Evolutionary conservation across 306 rosid genomes (phyloP), one percentile per base, ranked within the genome.

Genomic region (Vicia villosa): DNA sequence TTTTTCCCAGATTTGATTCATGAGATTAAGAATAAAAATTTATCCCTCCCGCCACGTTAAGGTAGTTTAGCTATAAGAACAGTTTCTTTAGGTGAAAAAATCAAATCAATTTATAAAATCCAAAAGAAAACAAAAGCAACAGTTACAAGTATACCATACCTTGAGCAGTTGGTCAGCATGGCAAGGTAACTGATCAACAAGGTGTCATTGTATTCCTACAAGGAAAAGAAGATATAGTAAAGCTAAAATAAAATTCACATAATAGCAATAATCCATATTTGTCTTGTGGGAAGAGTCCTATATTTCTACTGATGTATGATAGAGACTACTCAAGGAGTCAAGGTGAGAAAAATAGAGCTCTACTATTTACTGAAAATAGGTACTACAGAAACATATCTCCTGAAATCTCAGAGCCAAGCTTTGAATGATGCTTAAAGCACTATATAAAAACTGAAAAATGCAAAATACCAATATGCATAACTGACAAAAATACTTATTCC

Each of bases 151-250:
- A 71, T 30, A 47, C 13, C 83, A 74, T 82, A 94, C 98, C 98
- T 94, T 77, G 97, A 94, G 80, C 99, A 91, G 82, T 89, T 91
- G 79, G 99, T 94, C 85, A 86, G 85, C 96, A 89, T 86, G 62
- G 99, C 96, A 54, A 94, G 90, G 79, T 91, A 89, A 45, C 95
- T 81, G 74, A 91, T 77, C 86, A 94, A 73, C 77, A 91, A 71
- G 16, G 99, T 94, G 80, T 94, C 96, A 74, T 87, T 94, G 81
- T 91, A 91, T 72, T 90, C 99, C 99, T 94, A 69, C 52, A 76
- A 42, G 60, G 73, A 17, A 60, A 70, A 73, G 37, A 60, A 47
- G 56, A 72, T 26, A 51, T 21, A 45, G 43, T 59, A 40, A 40
- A 80, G 52, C 15, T 13, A n/a, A 42, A 45, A 8, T 34, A 34